phyloP scores from a whole-genome alignment of 805 yeast genomes.

The Ogataea wickerhamii region DNA sequence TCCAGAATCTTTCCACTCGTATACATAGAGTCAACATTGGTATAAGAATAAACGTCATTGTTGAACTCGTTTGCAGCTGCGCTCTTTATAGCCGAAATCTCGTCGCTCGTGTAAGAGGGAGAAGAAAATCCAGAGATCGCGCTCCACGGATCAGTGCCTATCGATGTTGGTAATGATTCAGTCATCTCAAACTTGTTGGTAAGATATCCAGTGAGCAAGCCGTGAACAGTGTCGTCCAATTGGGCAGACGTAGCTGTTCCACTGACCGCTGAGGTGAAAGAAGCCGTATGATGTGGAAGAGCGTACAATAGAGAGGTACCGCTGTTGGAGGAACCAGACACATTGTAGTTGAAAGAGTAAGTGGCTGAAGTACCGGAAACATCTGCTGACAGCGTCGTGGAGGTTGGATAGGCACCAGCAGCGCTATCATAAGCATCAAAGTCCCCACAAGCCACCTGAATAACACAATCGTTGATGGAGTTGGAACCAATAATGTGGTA shows the following conservation, averaged over 20 bases:
- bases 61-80: slow-evolving; percentile 38
- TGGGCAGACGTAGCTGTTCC: slow-evolving; percentile 31
- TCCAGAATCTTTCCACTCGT: slow-evolving; percentile 83
- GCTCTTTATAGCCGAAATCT: slow-evolving; percentile 20
- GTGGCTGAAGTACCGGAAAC: slow-evolving; percentile 35
- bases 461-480: slow-evolving; percentile 45
- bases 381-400: slow-evolving; percentile 41
- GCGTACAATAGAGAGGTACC: slow-evolving; percentile 46
- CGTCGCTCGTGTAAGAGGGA: slow-evolving; percentile 20
- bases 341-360: slow-evolving; percentile 42
- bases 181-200: slow-evolving; percentile 41
- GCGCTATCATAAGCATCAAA: slow-evolving; percentile 48
- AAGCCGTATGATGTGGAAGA: slow-evolving; percentile 48
- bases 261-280: slow-evolving; percentile 32
- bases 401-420: slow-evolving; percentile 59
- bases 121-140: slow-evolving; percentile 34
- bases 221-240: slow-evolving; percentile 50
- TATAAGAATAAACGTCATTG: slow-evolving; percentile 42
- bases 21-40: slow-evolving; percentile 53
- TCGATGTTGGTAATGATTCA: slow-evolving; percentile 39
- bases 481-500: slow-evolving; percentile 40
- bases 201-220: slow-evolving; percentile 42
- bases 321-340: slow-evolving; percentile 43
- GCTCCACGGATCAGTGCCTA: slow-evolving; percentile 57
- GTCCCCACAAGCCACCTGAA: slow-evolving; percentile 59